Conservation (phyloP, 805 yeast species). For the Naumovozyma dairenensis region DNA sequence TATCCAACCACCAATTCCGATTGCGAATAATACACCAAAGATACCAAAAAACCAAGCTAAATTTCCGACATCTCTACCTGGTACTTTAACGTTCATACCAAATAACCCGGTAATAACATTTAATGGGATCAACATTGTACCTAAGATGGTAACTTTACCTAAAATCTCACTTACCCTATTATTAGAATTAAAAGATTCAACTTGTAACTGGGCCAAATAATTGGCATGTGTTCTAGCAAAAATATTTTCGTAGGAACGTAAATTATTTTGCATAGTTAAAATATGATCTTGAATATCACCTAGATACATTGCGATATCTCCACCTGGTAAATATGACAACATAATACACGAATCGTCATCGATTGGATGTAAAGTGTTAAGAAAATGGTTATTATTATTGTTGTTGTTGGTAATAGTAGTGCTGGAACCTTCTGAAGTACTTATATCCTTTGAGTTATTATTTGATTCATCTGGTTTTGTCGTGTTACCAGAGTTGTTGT, state of each 20-base stretch:
- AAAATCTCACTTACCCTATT: slow-evolving; percentile 78
- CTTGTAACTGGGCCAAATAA: slow-evolving; percentile 88
- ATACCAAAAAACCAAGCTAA: slow-evolving; percentile 65
- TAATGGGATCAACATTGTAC: slow-evolving; percentile 84
- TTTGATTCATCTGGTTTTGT: too few relatives aligned
- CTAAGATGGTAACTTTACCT: slow-evolving; percentile 80
- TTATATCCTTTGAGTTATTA: slow-evolving; percentile 5
- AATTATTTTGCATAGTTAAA: slow-evolving; percentile 88
- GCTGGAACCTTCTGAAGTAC: slow-evolving; percentile 10
- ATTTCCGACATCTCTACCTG: slow-evolving; percentile 44
- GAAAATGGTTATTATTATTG: slow-evolving; percentile 7
- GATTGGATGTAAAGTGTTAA: slow-evolving; percentile 34
- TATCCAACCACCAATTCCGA: slow-evolving; percentile 33
- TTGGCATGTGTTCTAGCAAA: slow-evolving; percentile 86
- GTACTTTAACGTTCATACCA: slow-evolving; percentile 90
- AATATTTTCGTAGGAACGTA: slow-evolving; percentile 84
- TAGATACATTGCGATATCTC: slow-evolving; percentile 81
- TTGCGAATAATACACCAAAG: slow-evolving; percentile 39
- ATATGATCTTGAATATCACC: slow-evolving; percentile 98
- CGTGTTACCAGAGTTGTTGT: slow-evolving; percentile 32
- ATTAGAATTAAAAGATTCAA: slow-evolving; percentile 79
- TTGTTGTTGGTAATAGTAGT: slow-evolving; percentile 2
- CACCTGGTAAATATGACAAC: slow-evolving; percentile 44
- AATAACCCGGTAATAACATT: slow-evolving; percentile 84
- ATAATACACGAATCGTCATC: not conserved